Conservation (phyloP, 176 grass and related monocot genomes). For the Tillandsia leiboldiana region DNA sequence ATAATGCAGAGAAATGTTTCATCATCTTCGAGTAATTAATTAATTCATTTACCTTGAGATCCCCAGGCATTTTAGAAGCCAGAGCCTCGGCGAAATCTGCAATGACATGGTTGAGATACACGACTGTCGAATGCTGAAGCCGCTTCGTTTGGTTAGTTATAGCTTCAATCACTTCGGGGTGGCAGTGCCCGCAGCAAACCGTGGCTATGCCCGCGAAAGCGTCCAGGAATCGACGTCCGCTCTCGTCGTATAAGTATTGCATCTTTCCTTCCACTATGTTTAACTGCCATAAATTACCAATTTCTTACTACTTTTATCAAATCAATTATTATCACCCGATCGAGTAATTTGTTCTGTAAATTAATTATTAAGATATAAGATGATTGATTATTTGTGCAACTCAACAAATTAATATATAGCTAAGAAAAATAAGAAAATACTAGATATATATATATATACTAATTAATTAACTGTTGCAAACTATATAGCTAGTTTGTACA, state of each 20-base stretch:
- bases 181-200: constrained; percentile 84
- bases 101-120: constrained; percentile 83
- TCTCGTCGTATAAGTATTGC: constrained; percentile 91
- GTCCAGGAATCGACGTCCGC: constrained; percentile 67
- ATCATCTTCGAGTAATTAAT: too few species aligned
- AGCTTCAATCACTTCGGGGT: constrained; percentile 66
- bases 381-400: too few species aligned
- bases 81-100: constrained; percentile 89
- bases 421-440: too few species aligned
- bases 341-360: too few species aligned
- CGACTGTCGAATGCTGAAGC: constrained; percentile 78
- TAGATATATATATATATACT: too few species aligned
- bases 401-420: too few species aligned
- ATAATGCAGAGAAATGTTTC: too few species aligned
- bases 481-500: too few species aligned
- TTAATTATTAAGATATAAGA: too few species aligned
- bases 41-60: constrained; percentile 45
- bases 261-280: constrained; percentile 94
- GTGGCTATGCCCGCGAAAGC: constrained; percentile 95
- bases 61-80: constrained; percentile 67
- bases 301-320: too few species aligned
- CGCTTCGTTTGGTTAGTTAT: constrained; percentile 47
- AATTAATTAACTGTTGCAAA: too few species aligned
- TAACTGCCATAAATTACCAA: constrained; percentile 22
- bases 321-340: too few species aligned